These are phyloP conservation scores for Lactarius psammicola DNA, from an alignment of 768 basidiomycete species.

Conservation along the genomic window DNA sequence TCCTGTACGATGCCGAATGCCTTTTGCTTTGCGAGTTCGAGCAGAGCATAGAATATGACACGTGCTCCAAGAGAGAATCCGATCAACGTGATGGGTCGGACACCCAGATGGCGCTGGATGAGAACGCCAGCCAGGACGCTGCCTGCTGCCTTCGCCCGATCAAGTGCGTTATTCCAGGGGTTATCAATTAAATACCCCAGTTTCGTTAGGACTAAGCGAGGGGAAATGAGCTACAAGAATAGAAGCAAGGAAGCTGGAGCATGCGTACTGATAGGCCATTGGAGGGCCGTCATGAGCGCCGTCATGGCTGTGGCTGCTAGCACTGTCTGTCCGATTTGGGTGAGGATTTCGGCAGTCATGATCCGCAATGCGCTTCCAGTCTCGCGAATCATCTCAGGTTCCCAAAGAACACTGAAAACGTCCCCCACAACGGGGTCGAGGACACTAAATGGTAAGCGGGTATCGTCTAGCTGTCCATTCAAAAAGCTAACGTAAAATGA, in stretches of 20 bases:
- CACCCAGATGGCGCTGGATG: conserved; percentile 85
- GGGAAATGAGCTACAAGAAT: conserved; percentile 15
- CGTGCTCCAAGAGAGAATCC: conserved; percentile 96
- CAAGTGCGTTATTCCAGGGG: conserved; percentile 97
- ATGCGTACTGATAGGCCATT: conserved; percentile 93
- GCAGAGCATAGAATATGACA: conserved; percentile 94
- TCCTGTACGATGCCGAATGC: conserved; percentile 95
- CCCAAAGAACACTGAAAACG: conserved; percentile 96
- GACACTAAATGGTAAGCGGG: conserved; percentile 94
- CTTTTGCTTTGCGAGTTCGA: conserved; percentile 85
- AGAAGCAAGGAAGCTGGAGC: background rate
- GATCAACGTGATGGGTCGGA: conserved; percentile 92
- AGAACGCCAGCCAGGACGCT: conserved; percentile 89
- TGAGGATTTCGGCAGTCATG: conserved; percentile 84
- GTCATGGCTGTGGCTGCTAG: conserved; percentile 93
- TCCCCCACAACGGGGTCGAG: conserved; percentile 95
- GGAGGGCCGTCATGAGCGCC: conserved; percentile 87
- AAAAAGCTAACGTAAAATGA: conserved; percentile 65
- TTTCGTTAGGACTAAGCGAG: conserved; percentile 79
- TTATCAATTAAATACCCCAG: conserved; percentile 98
- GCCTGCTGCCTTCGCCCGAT: conserved; percentile 90
- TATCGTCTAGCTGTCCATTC: conserved; percentile 84
- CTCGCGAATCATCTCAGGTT: conserved; percentile 98
- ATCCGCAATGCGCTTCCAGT: conserved; percentile 93
- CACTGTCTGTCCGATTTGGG: conserved; percentile 88